Conservation (phyloP, 805 yeast genomes). For the Wickerhamomyces xylosicus region DNA sequence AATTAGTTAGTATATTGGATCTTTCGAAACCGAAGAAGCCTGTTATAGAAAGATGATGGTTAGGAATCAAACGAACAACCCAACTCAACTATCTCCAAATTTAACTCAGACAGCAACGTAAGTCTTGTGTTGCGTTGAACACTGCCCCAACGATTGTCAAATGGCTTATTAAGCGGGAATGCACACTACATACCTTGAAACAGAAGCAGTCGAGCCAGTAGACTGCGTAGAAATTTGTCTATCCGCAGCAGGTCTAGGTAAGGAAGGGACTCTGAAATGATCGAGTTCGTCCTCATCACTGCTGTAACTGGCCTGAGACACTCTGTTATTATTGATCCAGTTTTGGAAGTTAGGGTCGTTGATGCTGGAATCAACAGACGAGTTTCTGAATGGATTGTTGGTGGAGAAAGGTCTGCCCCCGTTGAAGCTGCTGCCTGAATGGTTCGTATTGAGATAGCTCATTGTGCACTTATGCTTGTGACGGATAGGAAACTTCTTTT, state of each 20-base stretch:
- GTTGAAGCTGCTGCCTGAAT: too few species aligned
- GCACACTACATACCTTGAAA: background rate
- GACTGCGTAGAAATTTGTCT: conserved; percentile 5
- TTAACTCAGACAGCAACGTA: too few species aligned
- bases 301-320: conserved; percentile 29
- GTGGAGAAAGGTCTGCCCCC: conserved; percentile 37
- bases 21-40: too few species aligned
- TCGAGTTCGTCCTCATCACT: conserved; percentile 29
- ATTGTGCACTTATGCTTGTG: too few species aligned
- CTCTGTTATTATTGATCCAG: conserved; percentile 41
- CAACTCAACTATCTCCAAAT: too few species aligned
- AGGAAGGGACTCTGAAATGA: conserved; percentile 16
- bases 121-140: too few species aligned
- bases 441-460: too few species aligned
- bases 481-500: too few species aligned
- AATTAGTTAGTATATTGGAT: conserved; percentile 4
- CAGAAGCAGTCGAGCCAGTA: background rate
- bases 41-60: too few species aligned
- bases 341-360: conserved; percentile 35
- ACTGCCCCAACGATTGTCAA: too few species aligned
- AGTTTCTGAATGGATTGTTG: conserved; percentile 65
- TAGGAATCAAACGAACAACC: too few species aligned
- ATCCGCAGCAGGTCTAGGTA: conserved; percentile 12
- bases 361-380: conserved; percentile 22
- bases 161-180: too few species aligned